Conservation (phyloP, 352 stramenopile genomes). For the Phytophthora podocarpi region DNA sequence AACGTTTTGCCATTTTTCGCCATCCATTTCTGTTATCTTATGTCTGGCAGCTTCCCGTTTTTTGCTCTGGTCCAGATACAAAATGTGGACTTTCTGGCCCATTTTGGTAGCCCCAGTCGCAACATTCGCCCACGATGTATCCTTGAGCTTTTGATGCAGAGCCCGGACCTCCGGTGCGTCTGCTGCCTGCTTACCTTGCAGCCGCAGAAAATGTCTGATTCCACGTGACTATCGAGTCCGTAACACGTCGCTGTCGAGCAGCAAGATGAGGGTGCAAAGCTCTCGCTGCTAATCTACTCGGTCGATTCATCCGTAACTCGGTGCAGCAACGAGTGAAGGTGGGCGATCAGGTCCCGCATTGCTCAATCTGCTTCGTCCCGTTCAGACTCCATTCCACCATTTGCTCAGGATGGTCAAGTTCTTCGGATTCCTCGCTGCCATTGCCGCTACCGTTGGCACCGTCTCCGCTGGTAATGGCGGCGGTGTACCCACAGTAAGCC, state of each 20-base stretch:
- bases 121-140: slow-evolving; percentile 13
- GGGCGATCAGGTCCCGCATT: slow-evolving; percentile 14
- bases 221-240: slow-evolving; percentile 23
- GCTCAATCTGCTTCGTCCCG: slow-evolving; percentile 30
- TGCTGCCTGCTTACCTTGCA: slow-evolving; percentile 22
- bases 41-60: slow-evolving; percentile 28
- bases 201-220: slow-evolving; percentile 19
- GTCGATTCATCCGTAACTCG: slow-evolving; percentile 20
- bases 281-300: slow-evolving; percentile 2
- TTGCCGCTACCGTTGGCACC: slow-evolving; percentile 14
- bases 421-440: slow-evolving; percentile 19
- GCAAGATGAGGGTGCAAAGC: slow-evolving; percentile 14
- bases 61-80: too few species aligned
- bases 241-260: slow-evolving; percentile 31
- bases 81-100: slow-evolving; percentile 9
- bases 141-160: slow-evolving; percentile 18
- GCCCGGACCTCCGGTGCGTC: slow-evolving; percentile 22
- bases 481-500: background rate
- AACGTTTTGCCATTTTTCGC: slow-evolving; percentile 15
- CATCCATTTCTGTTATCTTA: slow-evolving; percentile 33
- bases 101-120: slow-evolving; percentile 27
- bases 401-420: slow-evolving; percentile 37
- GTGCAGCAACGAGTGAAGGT: slow-evolving; percentile 15
- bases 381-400: slow-evolving; percentile 13
- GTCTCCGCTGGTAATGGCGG: slow-evolving; percentile 22